Percentiles rank a stretch among this genome's conserved stretches.
Evolutionary conservation across 78 protist species (phyloP).

Genomic region (Mastigamoeba balamuthi): DNA sequence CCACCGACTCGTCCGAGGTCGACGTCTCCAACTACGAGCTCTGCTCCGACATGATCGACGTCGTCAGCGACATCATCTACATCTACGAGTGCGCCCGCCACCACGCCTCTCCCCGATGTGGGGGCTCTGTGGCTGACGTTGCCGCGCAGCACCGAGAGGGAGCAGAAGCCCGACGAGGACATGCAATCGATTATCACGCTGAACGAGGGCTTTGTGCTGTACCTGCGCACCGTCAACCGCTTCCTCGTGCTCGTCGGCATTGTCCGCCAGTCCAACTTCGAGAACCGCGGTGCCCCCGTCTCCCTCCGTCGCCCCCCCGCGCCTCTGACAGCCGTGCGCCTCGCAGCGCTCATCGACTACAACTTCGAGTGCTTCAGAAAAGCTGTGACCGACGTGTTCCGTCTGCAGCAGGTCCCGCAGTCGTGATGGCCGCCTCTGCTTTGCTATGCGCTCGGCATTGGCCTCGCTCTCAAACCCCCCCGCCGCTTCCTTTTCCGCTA

Average conservation of each 20-base stretch:
- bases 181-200: slow-evolving; percentile 61
- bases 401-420: no score
- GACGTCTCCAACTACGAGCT: slow-evolving; percentile 88
- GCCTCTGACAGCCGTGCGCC: background rate
- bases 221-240: slow-evolving; percentile 69
- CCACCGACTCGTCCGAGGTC: slow-evolving; percentile 86
- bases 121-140: no score
- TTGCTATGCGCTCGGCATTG: no score
- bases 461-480: no score
- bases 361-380: slow-evolving; percentile 73
- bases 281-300: slow-evolving; percentile 58
- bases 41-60: slow-evolving; percentile 92
- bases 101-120: no score
- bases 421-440: no score
- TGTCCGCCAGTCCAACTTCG: slow-evolving; percentile 59
- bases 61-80: no score
- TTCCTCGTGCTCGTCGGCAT: slow-evolving; percentile 84
- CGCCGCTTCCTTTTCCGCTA: no score
- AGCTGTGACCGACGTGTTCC: slow-evolving; percentile 54
- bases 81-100: no score
- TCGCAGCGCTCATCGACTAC: slow-evolving; percentile 69
- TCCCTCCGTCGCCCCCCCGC: background rate
- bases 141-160: no score
- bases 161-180: slow-evolving; percentile 54
- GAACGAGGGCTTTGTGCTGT: slow-evolving; percentile 65